These are phyloP conservation scores for Daldinia caldariorum DNA, from an alignment of 495 filamentous ascomycete species.

Conservation along the genomic window DNA sequence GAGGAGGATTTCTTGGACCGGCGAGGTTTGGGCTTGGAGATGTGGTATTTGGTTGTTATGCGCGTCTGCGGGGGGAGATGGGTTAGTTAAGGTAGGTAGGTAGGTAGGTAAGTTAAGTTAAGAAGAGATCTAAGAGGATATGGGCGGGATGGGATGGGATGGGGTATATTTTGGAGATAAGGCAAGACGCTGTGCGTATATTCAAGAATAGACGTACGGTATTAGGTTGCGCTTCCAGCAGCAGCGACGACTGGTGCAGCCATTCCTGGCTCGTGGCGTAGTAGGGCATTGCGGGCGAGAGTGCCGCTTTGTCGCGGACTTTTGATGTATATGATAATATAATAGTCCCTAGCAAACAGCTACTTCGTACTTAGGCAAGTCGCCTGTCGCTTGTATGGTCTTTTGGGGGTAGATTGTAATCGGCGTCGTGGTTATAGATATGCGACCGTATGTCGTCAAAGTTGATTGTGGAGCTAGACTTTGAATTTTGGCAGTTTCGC, in stretches of 20 bases:
- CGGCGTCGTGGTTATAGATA: not conserved
- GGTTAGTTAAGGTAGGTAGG: slow-evolving; percentile 12
- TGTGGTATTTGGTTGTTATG: slow-evolving; percentile 86
- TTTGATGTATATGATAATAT: no score
- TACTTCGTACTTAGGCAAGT: no score
- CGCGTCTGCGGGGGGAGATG: slow-evolving; percentile 64
- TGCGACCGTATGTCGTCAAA: slow-evolving; percentile 21
- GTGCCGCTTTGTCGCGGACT: not conserved
- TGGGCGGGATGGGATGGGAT: slow-evolving; percentile 2
- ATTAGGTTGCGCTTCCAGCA: slow-evolving; percentile 58
- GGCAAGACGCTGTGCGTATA: not conserved
- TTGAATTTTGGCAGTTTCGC: slow-evolving; percentile 30
- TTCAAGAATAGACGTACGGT: slow-evolving; percentile 50
- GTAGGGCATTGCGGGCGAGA: slow-evolving; percentile 58
- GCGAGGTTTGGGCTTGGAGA: slow-evolving; percentile 58
- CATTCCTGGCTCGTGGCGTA: slow-evolving; percentile 65
- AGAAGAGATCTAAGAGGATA: not conserved
- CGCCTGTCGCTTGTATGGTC: no score
- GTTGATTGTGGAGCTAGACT: slow-evolving; percentile 16
- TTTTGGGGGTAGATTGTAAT: not conserved
- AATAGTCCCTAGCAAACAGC: no score
- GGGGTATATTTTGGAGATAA: not conserved
- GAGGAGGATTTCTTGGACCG: slow-evolving; percentile 42
- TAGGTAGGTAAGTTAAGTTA: slow-evolving; percentile 9
- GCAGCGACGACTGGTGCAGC: slow-evolving; percentile 59